These are phyloP conservation scores for Antrodiella citrinella DNA, from an alignment of 768 basidiomycete genomes.

Conservation along the genomic window DNA sequence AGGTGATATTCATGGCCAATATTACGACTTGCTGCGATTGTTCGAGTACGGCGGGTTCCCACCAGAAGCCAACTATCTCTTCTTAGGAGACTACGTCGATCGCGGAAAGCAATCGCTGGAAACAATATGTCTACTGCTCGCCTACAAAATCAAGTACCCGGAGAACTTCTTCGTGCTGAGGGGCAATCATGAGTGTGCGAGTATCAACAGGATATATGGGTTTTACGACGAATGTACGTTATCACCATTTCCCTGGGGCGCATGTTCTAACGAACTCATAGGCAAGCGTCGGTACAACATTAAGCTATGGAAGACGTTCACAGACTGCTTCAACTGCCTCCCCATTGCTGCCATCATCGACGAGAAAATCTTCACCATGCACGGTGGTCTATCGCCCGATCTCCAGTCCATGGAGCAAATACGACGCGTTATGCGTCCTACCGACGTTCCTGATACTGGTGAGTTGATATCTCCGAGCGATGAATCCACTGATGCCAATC, in stretches of 20 bases:
- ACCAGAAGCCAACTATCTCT: slow-evolving; percentile 99
- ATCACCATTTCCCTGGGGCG: neutral
- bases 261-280: slow-evolving; percentile 1
- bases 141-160: slow-evolving; percentile 99
- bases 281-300: slow-evolving; percentile 99
- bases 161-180: slow-evolving; percentile 99
- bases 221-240: slow-evolving; percentile 98
- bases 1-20: slow-evolving; percentile 99
- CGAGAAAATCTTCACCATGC: slow-evolving; percentile 99
- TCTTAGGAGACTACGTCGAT: slow-evolving; percentile 99
- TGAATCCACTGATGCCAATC: neutral
- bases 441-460: slow-evolving; percentile 99
- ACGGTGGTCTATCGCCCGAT: slow-evolving; percentile 94
- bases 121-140: slow-evolving; percentile 97
- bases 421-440: slow-evolving; percentile 96
- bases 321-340: slow-evolving; percentile 99
- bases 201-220: slow-evolving; percentile 99
- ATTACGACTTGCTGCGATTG: slow-evolving; percentile 94
- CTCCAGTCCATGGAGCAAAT: slow-evolving; percentile 99
- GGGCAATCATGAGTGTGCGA: slow-evolving; percentile 98
- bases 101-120: slow-evolving; percentile 98
- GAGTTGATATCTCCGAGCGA: slow-evolving; percentile 18
- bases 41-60: slow-evolving; percentile 99
- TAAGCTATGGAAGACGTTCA: slow-evolving; percentile 99
- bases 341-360: slow-evolving; percentile 99